phyloP scores from a whole-genome alignment of 306 rosid species.

The Rubus idaeus region DNA sequence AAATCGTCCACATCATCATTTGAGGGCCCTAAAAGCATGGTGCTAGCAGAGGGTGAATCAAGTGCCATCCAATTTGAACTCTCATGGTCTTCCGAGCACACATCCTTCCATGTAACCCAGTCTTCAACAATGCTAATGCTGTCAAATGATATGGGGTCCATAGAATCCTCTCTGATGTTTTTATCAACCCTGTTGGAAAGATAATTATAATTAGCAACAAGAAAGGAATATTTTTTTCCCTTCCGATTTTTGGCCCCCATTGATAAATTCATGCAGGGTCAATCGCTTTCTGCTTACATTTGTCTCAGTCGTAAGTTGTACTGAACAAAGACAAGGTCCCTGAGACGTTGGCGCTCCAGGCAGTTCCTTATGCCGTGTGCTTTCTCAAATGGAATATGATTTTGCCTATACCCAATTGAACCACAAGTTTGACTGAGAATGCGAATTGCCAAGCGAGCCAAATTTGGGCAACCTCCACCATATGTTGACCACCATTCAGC shows the following conservation, averaged over 20 bases:
- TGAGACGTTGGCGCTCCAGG: slow-evolving; percentile 76
- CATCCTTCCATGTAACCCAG: slow-evolving; percentile 60
- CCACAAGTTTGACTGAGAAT: slow-evolving; percentile 91
- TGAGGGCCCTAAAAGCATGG: slow-evolving; percentile 51
- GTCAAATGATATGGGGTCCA: slow-evolving; percentile 66
- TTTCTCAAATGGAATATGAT: slow-evolving; percentile 54
- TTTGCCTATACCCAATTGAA: slow-evolving; percentile 46
- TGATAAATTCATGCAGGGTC: slow-evolving; percentile 12
- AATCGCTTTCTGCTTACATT: slow-evolving; percentile 34
- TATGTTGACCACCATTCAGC: slow-evolving; percentile 98
- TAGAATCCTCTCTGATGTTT: slow-evolving; percentile 48
- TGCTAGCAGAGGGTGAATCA: slow-evolving; percentile 51
- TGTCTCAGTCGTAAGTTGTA: slow-evolving; percentile 40
- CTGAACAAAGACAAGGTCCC: slow-evolving; percentile 74
- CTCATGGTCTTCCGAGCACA: slow-evolving; percentile 54
- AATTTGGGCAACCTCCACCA: slow-evolving; percentile 87
- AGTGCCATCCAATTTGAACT: slow-evolving; percentile 60
- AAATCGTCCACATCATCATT: slow-evolving; percentile 67
- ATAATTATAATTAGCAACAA: slow-evolving; percentile 21
- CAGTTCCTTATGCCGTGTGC: slow-evolving; percentile 53
- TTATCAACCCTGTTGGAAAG: slow-evolving; percentile 46
- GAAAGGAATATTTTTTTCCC: slow-evolving; percentile 3
- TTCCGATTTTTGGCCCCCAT: slow-evolving; percentile 22
- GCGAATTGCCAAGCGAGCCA: slow-evolving; percentile 74
- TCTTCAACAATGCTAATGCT: slow-evolving; percentile 49